A percentile compares a stretch with the other conserved stretches of the same genome.
These are phyloP conservation scores for Trichoderma gracile DNA, from an alignment of 2,329 filamentous ascomycete species.

Conservation along the genomic window DNA sequence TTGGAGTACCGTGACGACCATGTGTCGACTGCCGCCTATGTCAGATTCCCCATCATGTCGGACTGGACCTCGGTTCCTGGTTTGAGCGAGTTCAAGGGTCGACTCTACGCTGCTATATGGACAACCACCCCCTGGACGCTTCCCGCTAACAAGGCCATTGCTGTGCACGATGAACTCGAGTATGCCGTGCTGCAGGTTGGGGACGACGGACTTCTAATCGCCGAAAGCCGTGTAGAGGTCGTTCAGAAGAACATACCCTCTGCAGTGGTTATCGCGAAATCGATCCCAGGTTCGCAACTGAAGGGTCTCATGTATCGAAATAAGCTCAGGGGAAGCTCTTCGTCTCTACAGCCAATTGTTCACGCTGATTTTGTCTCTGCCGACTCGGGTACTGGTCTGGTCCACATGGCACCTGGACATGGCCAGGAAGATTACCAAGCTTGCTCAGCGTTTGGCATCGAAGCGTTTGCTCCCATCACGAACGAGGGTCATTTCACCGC, in stretches of 20 bases:
- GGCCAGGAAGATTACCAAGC: constrained; percentile 95
- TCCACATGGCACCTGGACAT: constrained; percentile 91
- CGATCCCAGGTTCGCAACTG: constrained; percentile 66
- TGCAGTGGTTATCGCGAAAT: constrained; percentile 54
- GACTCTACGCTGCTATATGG: constrained; percentile 86
- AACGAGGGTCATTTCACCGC: constrained; percentile 78
- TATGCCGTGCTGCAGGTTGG: constrained; percentile 68
- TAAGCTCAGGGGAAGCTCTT: constrained; percentile 61
- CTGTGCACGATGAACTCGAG: constrained; percentile 70
- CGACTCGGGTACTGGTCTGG: constrained; percentile 90
- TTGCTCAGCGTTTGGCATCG: constrained; percentile 69
- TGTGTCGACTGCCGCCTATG: constrained; percentile 70
- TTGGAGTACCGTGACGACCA: constrained; percentile 80
- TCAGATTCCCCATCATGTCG: constrained; percentile 70
- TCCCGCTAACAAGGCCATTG: constrained; percentile 88
- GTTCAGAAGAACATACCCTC: constrained; percentile 53
- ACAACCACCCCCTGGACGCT: constrained; percentile 98
- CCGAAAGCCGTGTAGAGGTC: constrained; percentile 66
- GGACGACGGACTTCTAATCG: constrained; percentile 67
- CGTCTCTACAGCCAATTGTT: constrained; percentile 67
- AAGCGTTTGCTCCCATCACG: constrained; percentile 79
- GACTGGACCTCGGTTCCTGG: constrained; percentile 38
- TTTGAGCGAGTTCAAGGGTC: constrained; percentile 45
- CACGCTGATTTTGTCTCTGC: constrained; percentile 87
- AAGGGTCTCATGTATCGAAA: constrained; percentile 68